Evolutionary conservation across 2,329 filamentous ascomycete genomes (phyloP).

Genomic region (Fusarium veterinarium): DNA sequence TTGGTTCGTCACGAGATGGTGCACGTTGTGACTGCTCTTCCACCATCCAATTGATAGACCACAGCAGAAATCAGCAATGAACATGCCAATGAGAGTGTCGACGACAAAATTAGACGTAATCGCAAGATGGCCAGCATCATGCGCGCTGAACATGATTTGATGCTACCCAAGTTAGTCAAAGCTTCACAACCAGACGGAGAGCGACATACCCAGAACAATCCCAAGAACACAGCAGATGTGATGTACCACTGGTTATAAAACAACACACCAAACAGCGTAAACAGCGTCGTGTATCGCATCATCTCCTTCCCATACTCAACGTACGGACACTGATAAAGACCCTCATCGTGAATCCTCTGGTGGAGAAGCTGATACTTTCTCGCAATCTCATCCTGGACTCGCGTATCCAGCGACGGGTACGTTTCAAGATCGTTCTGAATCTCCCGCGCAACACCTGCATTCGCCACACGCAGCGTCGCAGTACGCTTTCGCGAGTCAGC

Average conservation of each 20-base stretch:
- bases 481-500: conserved; percentile 9
- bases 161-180: conserved; percentile 56
- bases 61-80: conserved; percentile 73
- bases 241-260: conserved; percentile 66
- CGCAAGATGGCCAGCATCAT: conserved; percentile 72
- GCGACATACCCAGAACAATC: conserved; percentile 66
- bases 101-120: conserved; percentile 69
- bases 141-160: conserved; percentile 76
- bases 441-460: conserved; percentile 40
- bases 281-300: conserved; percentile 64
- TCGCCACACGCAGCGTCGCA: conserved; percentile 28
- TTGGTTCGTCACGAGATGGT: conserved; percentile 74
- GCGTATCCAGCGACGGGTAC: conserved; percentile 65
- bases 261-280: conserved; percentile 58
- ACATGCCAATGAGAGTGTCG: conserved; percentile 71
- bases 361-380: conserved; percentile 67
- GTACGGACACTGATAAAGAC: conserved; percentile 70
- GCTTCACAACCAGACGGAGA: not conserved
- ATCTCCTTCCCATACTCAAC: conserved; percentile 68
- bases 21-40: conserved; percentile 76
- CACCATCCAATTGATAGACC: conserved; percentile 76
- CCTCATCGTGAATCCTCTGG: conserved; percentile 63
- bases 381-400: conserved; percentile 66
- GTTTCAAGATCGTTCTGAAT: conserved; percentile 50
- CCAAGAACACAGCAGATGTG: conserved; percentile 68